Conservation (phyloP, 495 filamentous ascomycete genomes). For the Penicillium soppii region DNA sequence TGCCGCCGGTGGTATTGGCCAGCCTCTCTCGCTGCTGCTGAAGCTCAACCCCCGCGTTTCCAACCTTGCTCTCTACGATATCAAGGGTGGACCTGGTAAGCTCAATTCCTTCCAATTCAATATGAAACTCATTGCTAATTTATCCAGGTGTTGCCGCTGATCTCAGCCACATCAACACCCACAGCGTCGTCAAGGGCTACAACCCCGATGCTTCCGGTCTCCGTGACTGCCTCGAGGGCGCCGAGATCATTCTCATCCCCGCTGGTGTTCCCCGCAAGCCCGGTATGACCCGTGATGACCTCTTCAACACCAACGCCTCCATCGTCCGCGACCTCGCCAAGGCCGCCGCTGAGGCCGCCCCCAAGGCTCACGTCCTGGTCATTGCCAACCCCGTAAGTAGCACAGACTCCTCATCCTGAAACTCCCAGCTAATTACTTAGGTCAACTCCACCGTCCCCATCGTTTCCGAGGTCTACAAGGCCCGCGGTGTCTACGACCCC, state of each 20-base stretch:
- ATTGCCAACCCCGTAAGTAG: slow-evolving; percentile 86
- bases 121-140: neutral
- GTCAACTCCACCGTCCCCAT: slow-evolving; percentile 99
- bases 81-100: slow-evolving; percentile 88
- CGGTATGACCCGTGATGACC: slow-evolving; percentile 98
- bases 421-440: slow-evolving; percentile 25
- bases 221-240: slow-evolving; percentile 71
- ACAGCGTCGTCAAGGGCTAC: slow-evolving; percentile 90
- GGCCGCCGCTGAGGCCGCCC: slow-evolving; percentile 82
- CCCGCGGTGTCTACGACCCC: slow-evolving; percentile 91
- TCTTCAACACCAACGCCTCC: slow-evolving; percentile 99
- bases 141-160: slow-evolving; percentile 90
- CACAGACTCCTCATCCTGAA: neutral
- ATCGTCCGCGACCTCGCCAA: slow-evolving; percentile 99
- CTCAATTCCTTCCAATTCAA: neutral
- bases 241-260: slow-evolving; percentile 95
- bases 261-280: slow-evolving; percentile 99
- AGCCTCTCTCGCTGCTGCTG: slow-evolving; percentile 93
- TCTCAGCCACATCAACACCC: slow-evolving; percentile 97
- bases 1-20: slow-evolving; percentile 95
- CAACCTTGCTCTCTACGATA: slow-evolving; percentile 96
- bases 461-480: slow-evolving; percentile 94
- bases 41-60: slow-evolving; percentile 95
- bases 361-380: slow-evolving; percentile 93
- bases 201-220: slow-evolving; percentile 74